Base-by-base conservation (phyloP, 352 stramenopile species). In the Phytophthora hibernalis region DNA sequence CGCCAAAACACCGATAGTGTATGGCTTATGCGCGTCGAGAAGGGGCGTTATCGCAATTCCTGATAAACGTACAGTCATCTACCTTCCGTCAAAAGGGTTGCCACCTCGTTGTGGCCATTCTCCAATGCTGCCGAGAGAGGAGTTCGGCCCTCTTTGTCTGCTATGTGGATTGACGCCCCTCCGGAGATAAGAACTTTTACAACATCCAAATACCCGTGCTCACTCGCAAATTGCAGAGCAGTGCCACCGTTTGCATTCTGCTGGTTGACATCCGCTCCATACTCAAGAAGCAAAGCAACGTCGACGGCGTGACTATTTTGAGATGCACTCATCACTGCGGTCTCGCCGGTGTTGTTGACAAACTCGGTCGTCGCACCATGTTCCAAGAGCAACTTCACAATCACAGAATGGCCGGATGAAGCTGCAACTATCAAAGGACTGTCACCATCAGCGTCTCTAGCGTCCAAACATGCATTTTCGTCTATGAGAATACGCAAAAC, bases 291-390 rank as follows among this genome's bases (percentile, higher is more conserved):
- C n/a, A 60, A 11, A 18, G 20, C 7, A 15, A 56, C 31, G 1
- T 45, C 40, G 1, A 44, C 38, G 8, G 24, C 11, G 6, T 42
- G 42, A 18, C 53, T 38, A 21, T 8, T 26, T 12, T 9, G 3
- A 2, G 38, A 22, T 7, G 53, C 53, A 31, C n/a, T 18, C 35
- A 21, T 50, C 6, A 60, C 26, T 9, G 54, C 38, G 28, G 54
- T 61, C 40, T 42, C 43, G 12, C 54, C 54, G 21, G 43, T 20
- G 15, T 61, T 35, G 28, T 61, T 61, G 3, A 6, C 16, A 4
- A 20, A 13, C 5, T 53, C 28, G 12, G 51, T 30, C 20, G 40
- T 52, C 6, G 54, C 54, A 11, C 54, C 26, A 33, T 33, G n/a
- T 5, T 44, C 26, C 26, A 61, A 21, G 0, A 61, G 40, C 7